Evolutionary conservation across 2,329 filamentous ascomycete genomes (phyloP).

Genomic region (Aspergillus sp.): DNA sequence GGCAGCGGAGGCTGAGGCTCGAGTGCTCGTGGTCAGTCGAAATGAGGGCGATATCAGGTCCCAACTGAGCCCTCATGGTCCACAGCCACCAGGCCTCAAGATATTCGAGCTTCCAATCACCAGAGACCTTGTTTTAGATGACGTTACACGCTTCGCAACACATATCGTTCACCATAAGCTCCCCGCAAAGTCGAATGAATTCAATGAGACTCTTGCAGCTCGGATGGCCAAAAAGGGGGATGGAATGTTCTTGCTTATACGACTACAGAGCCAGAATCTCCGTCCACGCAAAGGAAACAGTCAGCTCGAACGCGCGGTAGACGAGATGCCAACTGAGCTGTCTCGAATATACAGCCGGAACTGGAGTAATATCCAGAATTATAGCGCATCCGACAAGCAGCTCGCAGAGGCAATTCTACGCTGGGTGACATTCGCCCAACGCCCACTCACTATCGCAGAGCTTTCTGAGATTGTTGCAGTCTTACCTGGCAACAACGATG

Average conservation of each 20-base stretch:
- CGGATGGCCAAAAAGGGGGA: not conserved
- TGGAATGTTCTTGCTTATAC: conserved; percentile 1
- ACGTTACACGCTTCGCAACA: not conserved
- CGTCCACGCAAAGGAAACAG: not conserved
- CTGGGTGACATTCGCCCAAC: not conserved
- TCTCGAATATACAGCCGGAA: not conserved
- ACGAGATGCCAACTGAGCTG: not conserved
- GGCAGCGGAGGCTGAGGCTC: not conserved
- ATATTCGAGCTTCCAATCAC: not conserved
- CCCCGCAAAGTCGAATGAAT: not conserved
- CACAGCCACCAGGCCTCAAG: not conserved
- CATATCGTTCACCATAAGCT: not conserved
- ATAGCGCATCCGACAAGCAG: not conserved
- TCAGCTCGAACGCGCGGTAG: not conserved
- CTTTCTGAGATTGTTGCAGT: not conserved
- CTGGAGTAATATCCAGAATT: not conserved
- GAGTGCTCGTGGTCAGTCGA: not conserved
- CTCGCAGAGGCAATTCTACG: conserved; percentile 1
- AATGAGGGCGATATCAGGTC: not conserved
- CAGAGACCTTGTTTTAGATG: not conserved
- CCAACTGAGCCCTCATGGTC: not conserved
- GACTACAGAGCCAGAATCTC: not conserved
- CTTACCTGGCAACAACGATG: not conserved
- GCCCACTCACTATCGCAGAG: not conserved
- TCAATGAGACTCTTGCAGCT: not conserved